Evolutionary conservation across 2,329 filamentous ascomycete species (phyloP), one percentile per base, ranked within the genome.

Genomic region (Clarireedia homoeocarpa): DNA sequence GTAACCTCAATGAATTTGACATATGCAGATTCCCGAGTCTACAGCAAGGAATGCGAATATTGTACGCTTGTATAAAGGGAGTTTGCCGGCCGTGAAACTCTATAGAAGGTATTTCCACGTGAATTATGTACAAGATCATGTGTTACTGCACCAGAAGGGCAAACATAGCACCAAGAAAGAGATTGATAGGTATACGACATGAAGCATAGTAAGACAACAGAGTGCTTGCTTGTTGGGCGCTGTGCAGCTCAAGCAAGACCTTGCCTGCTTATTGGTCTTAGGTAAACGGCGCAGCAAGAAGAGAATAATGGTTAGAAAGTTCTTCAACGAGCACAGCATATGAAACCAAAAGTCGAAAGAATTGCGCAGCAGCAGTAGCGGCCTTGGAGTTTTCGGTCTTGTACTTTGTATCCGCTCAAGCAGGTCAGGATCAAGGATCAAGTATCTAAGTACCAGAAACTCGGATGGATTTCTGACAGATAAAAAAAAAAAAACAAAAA

Each of bases 21-120:
- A 27, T 51, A 55, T 55, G 53, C 53, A 55, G 53, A 47, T 44
- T 55, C 38, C 53, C 53, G 53, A 55, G 46, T 15, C 20, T 17
- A 51, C 38, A 30, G 36, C 40, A 55, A 50, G 46, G 38, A 50
- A 53, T 53, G 39, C 20, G 48, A 20, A n/a, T 15, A 10, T 36
- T 48, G 51, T 47, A 30, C 12, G 49, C 48, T 48, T 12, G 30
- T 42, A 15, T 20, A 17, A 20, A 20, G 39, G 39, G 39, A 17
- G 2, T 20, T 20, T 42, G n/a, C 27, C 45, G 12, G 36, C 17
- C 15, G 26, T 44, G 48, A 55, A 47, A 39, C 15, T 48, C 27
- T 26, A 44, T 53, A 17, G 34, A 12, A 48, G 12, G 46, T 5
- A 10, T 9, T 34, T 48, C 42, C 42, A 46, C 42, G 42, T 46